These are phyloP conservation scores for Leucogyrophana mollusca DNA, from an alignment of 768 basidiomycete species.

Conservation along the genomic window DNA sequence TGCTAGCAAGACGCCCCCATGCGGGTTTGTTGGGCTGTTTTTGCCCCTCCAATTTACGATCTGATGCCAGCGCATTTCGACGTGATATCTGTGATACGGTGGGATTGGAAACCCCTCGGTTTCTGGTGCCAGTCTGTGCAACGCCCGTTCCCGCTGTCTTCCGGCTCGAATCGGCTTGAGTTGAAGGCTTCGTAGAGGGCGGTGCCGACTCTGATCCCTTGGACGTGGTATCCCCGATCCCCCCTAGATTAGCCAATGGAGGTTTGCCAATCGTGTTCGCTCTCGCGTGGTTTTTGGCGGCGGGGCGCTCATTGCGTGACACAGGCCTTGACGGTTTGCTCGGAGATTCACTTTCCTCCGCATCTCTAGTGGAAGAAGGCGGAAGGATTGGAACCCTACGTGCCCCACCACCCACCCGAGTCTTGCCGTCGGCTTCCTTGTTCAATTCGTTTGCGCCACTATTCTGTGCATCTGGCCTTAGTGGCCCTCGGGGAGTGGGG, in stretches of 20 bases:
- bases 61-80: neutral
- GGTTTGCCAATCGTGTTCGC: no score
- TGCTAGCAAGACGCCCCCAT: slow-evolving; percentile 1
- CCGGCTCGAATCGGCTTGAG: no score
- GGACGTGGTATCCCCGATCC: slow-evolving; percentile 8
- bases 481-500: slow-evolving; percentile 17
- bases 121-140: neutral
- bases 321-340: slow-evolving; percentile 12
- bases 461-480: slow-evolving; percentile 13
- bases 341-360: no score
- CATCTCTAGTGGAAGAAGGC: no score
- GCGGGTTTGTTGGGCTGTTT: slow-evolving; percentile 1
- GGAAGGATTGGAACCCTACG: slow-evolving; percentile 30
- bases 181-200: neutral
- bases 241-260: no score
- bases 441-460: neutral
- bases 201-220: neutral
- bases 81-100: neutral
- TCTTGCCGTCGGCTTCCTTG: slow-evolving; percentile 2
- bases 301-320: neutral
- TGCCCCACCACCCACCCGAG: slow-evolving; percentile 19
- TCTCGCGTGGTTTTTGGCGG: no score
- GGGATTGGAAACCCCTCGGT: neutral
- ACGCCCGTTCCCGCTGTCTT: neutral
- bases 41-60: neutral